These are phyloP conservation scores for Mycena alexandri DNA, from an alignment of 768 basidiomycete species.

Conservation along the genomic window DNA sequence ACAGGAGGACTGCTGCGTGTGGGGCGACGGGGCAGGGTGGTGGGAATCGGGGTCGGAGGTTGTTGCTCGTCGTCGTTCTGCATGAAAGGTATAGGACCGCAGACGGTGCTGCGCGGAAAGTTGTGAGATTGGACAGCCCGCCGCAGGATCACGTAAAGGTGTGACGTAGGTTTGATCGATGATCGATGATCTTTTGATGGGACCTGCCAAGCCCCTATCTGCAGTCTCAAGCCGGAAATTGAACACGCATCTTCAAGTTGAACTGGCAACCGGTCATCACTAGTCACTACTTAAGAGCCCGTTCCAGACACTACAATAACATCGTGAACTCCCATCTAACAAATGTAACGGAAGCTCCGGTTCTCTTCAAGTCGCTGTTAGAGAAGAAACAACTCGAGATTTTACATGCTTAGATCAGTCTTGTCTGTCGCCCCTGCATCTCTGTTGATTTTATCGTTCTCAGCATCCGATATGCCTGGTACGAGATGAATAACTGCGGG, in stretches of 20 bases:
- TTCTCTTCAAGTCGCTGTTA: slow-evolving; percentile 13
- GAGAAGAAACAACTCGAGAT: background rate
- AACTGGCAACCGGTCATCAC: too few species aligned
- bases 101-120: too few species aligned
- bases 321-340: slow-evolving; percentile 15
- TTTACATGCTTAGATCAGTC: slow-evolving; percentile 17
- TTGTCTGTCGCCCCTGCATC: slow-evolving; percentile 12
- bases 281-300: too few species aligned
- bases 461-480: slow-evolving; percentile 13
- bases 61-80: slow-evolving; percentile 14
- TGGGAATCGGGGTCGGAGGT: background rate
- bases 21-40: background rate
- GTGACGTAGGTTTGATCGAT: too few species aligned
- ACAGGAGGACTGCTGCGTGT: slow-evolving; percentile 7
- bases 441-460: slow-evolving; percentile 17
- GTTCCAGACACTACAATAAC: too few species aligned
- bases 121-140: too few species aligned
- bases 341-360: slow-evolving; percentile 25
- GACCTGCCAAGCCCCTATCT: too few species aligned
- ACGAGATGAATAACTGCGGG: background rate
- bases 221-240: too few species aligned
- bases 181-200: too few species aligned
- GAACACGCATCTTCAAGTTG: too few species aligned
- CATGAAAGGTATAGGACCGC: too few species aligned
- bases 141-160: too few species aligned